Evolutionary conservation across 371 early-diverging fungal species (phyloP).

Genomic region (Smittium culicis): DNA sequence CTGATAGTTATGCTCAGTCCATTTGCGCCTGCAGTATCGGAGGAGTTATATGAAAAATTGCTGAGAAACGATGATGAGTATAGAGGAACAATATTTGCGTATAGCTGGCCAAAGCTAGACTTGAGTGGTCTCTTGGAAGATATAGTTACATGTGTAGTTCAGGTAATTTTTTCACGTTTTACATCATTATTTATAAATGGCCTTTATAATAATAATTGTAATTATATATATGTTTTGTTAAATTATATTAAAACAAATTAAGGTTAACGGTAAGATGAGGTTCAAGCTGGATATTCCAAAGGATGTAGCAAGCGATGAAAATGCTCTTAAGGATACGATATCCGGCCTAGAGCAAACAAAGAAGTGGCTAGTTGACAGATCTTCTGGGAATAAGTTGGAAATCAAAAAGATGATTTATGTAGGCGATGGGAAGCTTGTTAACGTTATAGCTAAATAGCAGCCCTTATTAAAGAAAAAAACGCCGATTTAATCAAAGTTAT

Average conservation of each 20-base stretch:
- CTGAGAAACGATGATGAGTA: neutral
- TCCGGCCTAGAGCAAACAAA: neutral
- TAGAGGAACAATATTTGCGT: slow-evolving; percentile 36
- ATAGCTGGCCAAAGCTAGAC: slow-evolving; percentile 51
- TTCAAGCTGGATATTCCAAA: slow-evolving; percentile 46
- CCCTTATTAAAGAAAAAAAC: too few species aligned
- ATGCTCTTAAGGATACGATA: slow-evolving; percentile 27
- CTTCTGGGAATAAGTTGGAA: neutral
- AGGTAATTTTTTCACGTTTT: slow-evolving; percentile 26
- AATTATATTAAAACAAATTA: too few species aligned
- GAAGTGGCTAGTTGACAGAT: neutral
- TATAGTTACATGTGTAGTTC: slow-evolving; percentile 35
- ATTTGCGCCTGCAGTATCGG: slow-evolving; percentile 54
- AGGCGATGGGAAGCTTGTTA: neutral
- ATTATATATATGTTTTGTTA: too few species aligned
- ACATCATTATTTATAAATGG: slow-evolving; percentile 5
- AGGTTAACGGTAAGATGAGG: slow-evolving; percentile 70
- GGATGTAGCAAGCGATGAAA: slow-evolving; percentile 20
- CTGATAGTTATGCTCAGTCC: slow-evolving; percentile 62
- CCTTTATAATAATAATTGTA: slow-evolving; percentile 6
- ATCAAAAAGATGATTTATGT: neutral
- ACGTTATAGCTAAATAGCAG: neutral
- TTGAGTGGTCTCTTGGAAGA: slow-evolving; percentile 16
- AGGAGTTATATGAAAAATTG: slow-evolving; percentile 53
- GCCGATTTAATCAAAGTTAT: too few species aligned